These are phyloP conservation scores for Scedosporium aurantiacum DNA, from an alignment of 2,329 filamentous ascomycete genomes.

Conservation along the genomic window DNA sequence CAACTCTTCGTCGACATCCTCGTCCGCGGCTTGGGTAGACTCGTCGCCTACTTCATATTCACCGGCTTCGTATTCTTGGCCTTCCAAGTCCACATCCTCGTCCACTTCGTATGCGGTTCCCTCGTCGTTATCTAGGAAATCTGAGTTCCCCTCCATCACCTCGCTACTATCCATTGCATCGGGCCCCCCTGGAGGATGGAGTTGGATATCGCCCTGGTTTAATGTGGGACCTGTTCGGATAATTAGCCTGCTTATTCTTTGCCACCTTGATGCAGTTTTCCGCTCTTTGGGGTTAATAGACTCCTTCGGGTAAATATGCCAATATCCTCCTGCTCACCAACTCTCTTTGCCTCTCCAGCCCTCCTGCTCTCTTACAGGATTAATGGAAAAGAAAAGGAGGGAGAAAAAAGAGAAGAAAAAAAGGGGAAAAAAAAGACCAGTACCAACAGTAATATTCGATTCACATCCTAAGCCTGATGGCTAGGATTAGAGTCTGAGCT, in stretches of 20 bases:
- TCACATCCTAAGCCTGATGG: no score
- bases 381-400: no score
- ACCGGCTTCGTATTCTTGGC: constrained; percentile 13
- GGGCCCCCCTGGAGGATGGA: neutral
- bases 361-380: no score
- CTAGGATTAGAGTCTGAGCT: no score
- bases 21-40: constrained; percentile 18
- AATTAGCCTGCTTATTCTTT: neutral
- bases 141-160: constrained; percentile 17
- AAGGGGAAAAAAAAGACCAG: no score
- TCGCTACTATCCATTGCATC: constrained; percentile 8
- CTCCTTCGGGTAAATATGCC: no score
- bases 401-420: no score
- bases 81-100: constrained; percentile 12
- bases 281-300: no score
- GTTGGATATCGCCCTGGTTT: constrained; percentile 3
- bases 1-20: constrained; percentile 20
- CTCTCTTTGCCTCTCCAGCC: no score
- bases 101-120: constrained; percentile 14
- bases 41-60: constrained; percentile 16
- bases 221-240: neutral
- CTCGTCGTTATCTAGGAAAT: constrained; percentile 20
- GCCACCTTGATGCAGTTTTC: no score
- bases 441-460: no score
- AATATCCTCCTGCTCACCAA: no score